Evolutionary conservation across 2,329 filamentous ascomycete genomes (phyloP).

Genomic region (Alternaria rosae): DNA sequence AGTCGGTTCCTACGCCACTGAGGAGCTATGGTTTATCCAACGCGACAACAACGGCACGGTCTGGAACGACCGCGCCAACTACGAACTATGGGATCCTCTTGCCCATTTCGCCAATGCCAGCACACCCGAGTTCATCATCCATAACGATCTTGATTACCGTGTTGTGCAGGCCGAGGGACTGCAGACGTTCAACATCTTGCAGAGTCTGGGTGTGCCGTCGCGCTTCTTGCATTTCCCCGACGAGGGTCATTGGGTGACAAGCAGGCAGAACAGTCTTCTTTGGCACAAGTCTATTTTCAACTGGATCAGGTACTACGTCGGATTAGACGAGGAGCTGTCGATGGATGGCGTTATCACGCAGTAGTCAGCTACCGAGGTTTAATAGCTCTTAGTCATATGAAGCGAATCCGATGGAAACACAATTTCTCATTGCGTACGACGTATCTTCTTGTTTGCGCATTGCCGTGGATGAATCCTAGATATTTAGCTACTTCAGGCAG

Average conservation of each 20-base stretch:
- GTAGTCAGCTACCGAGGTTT: conserved; percentile 10
- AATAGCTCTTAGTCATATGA: neutral
- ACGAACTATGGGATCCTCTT: conserved; percentile 66
- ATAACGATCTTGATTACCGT: conserved; percentile 89
- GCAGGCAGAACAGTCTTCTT: conserved; percentile 85
- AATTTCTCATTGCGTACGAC: neutral
- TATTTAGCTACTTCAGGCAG: neutral
- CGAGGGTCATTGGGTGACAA: conserved; percentile 82
- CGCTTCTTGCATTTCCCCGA: conserved; percentile 82
- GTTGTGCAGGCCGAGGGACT: conserved; percentile 84
- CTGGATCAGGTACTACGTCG: conserved; percentile 46
- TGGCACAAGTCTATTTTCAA: conserved; percentile 72
- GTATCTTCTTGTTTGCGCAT: neutral
- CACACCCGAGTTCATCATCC: conserved; percentile 88
- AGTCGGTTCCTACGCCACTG: conserved; percentile 56
- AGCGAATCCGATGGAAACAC: neutral
- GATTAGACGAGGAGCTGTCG: conserved; percentile 39
- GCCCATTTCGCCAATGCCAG: conserved; percentile 71
- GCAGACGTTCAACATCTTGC: conserved; percentile 84
- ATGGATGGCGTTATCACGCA: conserved; percentile 44
- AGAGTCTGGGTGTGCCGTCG: conserved; percentile 77
- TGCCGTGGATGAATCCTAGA: neutral
- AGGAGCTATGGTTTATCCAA: conserved; percentile 62
- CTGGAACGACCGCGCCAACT: conserved; percentile 55
- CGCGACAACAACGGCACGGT: conserved; percentile 53